Evolutionary conservation across 768 basidiomycete species (phyloP).

Genomic region (Mycena pura): DNA sequence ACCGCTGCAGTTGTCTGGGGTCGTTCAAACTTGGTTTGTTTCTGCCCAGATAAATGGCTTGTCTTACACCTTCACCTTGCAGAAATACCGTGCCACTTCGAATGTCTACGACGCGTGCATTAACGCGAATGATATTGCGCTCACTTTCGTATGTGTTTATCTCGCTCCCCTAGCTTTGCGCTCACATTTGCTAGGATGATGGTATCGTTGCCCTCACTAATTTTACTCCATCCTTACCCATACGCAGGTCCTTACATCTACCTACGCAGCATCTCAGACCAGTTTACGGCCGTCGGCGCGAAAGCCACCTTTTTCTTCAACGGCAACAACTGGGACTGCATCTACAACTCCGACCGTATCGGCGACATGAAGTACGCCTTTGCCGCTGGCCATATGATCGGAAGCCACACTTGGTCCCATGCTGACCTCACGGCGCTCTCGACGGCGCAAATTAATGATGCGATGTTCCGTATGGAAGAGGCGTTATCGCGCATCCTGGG

Average conservation of each 20-base stretch:
- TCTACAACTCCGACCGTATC: constrained; percentile 41
- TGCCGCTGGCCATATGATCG: constrained; percentile 48
- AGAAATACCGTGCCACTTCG: constrained; percentile 1
- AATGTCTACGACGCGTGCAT: constrained; percentile 41
- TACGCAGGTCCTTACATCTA: constrained; percentile 44
- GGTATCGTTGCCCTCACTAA: too few relatives aligned
- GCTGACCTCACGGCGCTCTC: constrained; percentile 39
- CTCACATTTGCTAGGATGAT: too few relatives aligned
- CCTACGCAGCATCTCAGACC: constrained; percentile 39
- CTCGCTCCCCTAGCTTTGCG: constrained; percentile 19
- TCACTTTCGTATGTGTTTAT: constrained; percentile 35
- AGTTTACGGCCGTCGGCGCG: constrained; percentile 40
- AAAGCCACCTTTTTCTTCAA: constrained; percentile 54
- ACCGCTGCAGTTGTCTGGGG: too few relatives aligned
- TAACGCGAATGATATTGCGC: constrained; percentile 39
- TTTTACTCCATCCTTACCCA: constrained; percentile 26
- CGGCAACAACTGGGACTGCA: constrained; percentile 50
- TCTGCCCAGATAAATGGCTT: too few relatives aligned
- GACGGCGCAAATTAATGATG: constrained; percentile 41
- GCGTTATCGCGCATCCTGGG: constrained; percentile 36
- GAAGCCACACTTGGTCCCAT: constrained; percentile 55
- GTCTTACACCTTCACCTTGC: too few relatives aligned
- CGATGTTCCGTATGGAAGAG: constrained; percentile 43
- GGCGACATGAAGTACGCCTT: constrained; percentile 44
- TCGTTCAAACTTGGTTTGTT: too few relatives aligned